Base-by-base conservation (phyloP, 768 basidiomycete genomes). In the Lentinula boryana region DNA sequence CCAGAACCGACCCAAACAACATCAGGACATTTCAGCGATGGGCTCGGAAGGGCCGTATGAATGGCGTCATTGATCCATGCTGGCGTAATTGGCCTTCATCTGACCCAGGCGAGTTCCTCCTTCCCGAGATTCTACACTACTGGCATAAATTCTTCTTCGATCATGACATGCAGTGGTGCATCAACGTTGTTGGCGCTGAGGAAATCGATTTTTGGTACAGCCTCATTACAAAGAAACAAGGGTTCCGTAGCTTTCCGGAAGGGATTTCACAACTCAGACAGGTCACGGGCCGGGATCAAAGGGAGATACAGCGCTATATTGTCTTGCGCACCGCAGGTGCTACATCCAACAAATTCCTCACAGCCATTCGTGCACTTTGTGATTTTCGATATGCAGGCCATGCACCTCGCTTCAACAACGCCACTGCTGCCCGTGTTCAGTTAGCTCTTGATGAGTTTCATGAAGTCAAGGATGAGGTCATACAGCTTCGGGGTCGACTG, bases 261-360 rank as follows among this genome's bases (percentile, higher is more conserved):
- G 75, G 79, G 0, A 72, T 79, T 5, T 76, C 71, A 6, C 65
- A 67, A 6, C 43, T 80, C 32, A 77, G 78, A 27, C 78, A 80
- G 59, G 73, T 76, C 23, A 78, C 79, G 6, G 76, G 77, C 1
- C 56, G 69, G 1, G 75, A 78, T 31, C 75, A 78, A 53, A 62
- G 69, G 0, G 70, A 80, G 33, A 61, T 80, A 3, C 70, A 80
- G 58, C 58, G 67, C 4, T 72, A 71, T 23, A 63, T 79, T 4
- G 60, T 81, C 18, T 44, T 65, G 4, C 61, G 75, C 10, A 72
- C 78, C 40, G 71, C 73, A 44, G 74, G 71, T 18, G 71, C 66
- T 57, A 71, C 71, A 13, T 58, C 71, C 1, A 38, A 35, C 3
- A 9, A 57, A 6, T 71, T 80, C 50, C 60, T 80, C n/a, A 62